Percentiles rank a stretch among this genome's conserved stretches.
phyloP scores from a whole-genome alignment of 495 filamentous ascomycete species.

The Aspergillus diversus region DNA sequence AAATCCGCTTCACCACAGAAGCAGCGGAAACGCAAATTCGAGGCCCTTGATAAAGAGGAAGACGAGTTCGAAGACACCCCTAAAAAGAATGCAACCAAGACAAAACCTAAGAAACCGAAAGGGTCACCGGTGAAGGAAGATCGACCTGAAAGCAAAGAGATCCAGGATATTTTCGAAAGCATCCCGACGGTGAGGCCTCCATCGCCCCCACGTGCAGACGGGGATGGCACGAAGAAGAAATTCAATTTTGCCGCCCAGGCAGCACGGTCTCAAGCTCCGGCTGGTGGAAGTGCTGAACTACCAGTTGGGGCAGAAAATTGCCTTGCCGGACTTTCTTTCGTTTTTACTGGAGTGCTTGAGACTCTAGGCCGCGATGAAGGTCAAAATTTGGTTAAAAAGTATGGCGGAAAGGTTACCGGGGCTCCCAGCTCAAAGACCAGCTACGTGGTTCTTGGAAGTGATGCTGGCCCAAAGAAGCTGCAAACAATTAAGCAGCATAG shows the following conservation, averaged over 20 bases:
- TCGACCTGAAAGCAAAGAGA: conserved; percentile 60
- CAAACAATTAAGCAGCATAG: conserved; percentile 74
- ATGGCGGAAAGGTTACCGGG: conserved; percentile 88
- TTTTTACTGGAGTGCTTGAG: conserved; percentile 91
- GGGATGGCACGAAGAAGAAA: conserved; percentile 61
- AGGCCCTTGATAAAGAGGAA: conserved; percentile 50
- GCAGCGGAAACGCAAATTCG: conserved; percentile 61
- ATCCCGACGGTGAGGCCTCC: conserved; percentile 82
- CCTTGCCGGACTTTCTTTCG: conserved; percentile 88
- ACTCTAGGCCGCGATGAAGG: conserved; percentile 83
- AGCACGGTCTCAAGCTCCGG: conserved; percentile 60
- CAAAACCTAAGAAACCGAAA: conserved; percentile 61
- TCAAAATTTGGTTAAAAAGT: conserved; percentile 83
- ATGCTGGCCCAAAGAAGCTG: conserved; percentile 95
- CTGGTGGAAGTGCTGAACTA: conserved; percentile 67
- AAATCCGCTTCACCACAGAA: conserved; percentile 37
- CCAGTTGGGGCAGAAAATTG: conserved; percentile 88
- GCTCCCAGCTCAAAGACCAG: conserved; percentile 89
- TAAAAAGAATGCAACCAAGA: conserved; percentile 41
- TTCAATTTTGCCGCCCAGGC: conserved; percentile 67
- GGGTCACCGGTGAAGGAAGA: conserved; percentile 67
- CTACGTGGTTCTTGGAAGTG: conserved; percentile 87
- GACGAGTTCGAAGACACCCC: conserved; percentile 29
- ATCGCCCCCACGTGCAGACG: conserved; percentile 65
- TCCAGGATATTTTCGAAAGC: conserved; percentile 84